phyloP scores from a whole-genome alignment of 164 flowering plant genomes.

The Saururus chinensis region DNA sequence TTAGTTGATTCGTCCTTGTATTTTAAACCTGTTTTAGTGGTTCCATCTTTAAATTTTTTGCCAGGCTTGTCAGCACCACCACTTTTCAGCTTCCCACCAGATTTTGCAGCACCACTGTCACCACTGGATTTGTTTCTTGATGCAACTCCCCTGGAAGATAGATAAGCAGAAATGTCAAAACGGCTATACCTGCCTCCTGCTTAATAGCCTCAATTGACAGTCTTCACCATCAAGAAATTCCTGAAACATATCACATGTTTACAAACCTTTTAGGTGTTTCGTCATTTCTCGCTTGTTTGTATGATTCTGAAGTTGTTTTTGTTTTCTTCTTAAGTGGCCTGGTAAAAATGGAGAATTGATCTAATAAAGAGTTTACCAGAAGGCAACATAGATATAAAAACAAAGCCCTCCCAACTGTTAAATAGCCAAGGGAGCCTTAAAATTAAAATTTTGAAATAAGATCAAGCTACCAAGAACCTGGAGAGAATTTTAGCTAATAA shows the following conservation, averaged over 20 bases:
- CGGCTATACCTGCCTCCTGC: background rate
- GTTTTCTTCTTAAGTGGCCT: constrained; percentile 50
- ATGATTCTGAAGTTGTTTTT: constrained; percentile 22
- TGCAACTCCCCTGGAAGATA: constrained; percentile 19
- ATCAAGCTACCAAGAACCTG: too few relatives aligned
- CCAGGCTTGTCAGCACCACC: constrained; percentile 17
- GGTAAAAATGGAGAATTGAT: background rate
- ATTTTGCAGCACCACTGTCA: constrained; percentile 21
- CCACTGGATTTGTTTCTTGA: constrained; percentile 47
- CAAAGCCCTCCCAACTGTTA: background rate
- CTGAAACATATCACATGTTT: background rate
- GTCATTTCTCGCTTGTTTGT: constrained; percentile 28
- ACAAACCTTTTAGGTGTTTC: constrained; percentile 39
- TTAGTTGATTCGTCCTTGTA: constrained; percentile 19
- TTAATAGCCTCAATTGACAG: background rate
- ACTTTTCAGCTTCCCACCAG: constrained; percentile 22
- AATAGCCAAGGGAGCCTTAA: background rate
- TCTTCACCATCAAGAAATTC: background rate
- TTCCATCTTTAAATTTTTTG: constrained; percentile 23
- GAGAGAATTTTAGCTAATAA: too few relatives aligned
- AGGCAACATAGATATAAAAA: background rate
- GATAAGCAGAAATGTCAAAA: background rate
- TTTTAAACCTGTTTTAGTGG: constrained; percentile 19
- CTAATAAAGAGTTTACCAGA: background rate
- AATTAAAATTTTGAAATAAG: too few relatives aligned